Conservation (phyloP, 192 early-diverging fungal genomes). For the Diversispora epigaea region DNA sequence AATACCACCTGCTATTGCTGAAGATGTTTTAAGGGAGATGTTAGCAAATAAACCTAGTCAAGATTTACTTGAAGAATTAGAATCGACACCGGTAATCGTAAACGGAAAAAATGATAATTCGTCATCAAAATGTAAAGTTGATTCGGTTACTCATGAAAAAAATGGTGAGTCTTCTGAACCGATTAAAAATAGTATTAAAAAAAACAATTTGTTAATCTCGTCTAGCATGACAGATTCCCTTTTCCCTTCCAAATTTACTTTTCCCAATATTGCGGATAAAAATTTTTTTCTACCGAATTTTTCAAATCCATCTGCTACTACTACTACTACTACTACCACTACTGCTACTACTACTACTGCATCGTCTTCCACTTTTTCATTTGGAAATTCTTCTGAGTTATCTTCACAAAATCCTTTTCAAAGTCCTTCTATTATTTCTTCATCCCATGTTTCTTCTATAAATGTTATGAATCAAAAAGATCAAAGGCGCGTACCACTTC, state of each 20-base stretch:
- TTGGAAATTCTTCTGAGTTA: conserved; percentile 11
- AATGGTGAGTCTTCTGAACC: conserved; percentile 30
- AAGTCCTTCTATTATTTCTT: conserved; percentile 18
- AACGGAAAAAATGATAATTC: conserved; percentile 23
- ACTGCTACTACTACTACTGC: neutral
- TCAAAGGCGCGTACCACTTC: conserved; percentile 4
- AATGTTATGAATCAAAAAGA: conserved; percentile 5
- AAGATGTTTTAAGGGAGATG: conserved; percentile 28
- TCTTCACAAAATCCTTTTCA: conserved; percentile 21
- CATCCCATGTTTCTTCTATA: neutral
- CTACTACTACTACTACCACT: neutral
- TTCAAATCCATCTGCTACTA: neutral
- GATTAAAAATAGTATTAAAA: conserved; percentile 21
- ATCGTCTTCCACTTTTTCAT: conserved; percentile 10
- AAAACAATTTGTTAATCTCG: conserved; percentile 28
- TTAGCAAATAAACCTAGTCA: conserved; percentile 29
- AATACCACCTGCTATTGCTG: conserved; percentile 33
- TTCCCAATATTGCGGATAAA: conserved; percentile 34
- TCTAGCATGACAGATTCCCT: conserved; percentile 24
- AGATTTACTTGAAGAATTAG: conserved; percentile 24
- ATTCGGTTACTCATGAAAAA: conserved; percentile 19
- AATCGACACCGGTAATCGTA: neutral
- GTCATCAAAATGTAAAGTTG: conserved; percentile 22
- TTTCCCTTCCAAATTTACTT: conserved; percentile 33
- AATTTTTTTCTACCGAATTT: conserved; percentile 34